Conservation (phyloP, 495 filamentous ascomycete species). For the Aspergillus heteromorphus region DNA sequence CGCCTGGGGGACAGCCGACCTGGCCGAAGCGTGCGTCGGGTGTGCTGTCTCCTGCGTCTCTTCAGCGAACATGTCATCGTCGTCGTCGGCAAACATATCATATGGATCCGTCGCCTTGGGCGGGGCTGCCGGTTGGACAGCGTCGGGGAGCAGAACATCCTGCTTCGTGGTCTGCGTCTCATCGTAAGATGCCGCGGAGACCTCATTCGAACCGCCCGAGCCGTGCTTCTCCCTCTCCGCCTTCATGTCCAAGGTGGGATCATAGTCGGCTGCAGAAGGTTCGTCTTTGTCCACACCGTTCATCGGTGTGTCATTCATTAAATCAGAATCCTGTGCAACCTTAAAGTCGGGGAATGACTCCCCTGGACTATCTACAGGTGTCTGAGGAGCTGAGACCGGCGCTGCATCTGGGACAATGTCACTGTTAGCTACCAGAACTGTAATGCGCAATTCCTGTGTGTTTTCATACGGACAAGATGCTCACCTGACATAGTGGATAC, state of each 20-base stretch:
- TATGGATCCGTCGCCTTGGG: conserved; percentile 55
- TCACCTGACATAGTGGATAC: conserved; percentile 26
- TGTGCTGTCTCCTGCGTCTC: conserved; percentile 42
- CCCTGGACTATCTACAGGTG: conserved; percentile 43
- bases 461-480: background rate
- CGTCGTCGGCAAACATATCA: conserved; percentile 95
- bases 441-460: background rate
- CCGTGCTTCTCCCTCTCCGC: conserved; percentile 75
- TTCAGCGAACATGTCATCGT: conserved; percentile 83
- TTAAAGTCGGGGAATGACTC: conserved; percentile 52
- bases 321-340: conserved; percentile 56
- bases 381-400: conserved; percentile 33
- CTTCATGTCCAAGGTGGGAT: conserved; percentile 87
- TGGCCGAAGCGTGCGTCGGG: conserved; percentile 37
- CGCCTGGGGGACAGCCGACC: conserved; percentile 48
- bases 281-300: conserved; percentile 61
- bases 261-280: conserved; percentile 92
- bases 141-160: conserved; percentile 50
- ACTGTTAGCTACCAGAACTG: background rate
- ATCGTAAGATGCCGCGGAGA: conserved; percentile 56
- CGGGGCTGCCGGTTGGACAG: conserved; percentile 26
- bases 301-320: conserved; percentile 55
- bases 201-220: conserved; percentile 49
- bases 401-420: conserved; percentile 7
- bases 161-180: conserved; percentile 54